phyloP scores from a whole-genome alignment of 768 basidiomycete species.

The Tremella fuciformis region DNA sequence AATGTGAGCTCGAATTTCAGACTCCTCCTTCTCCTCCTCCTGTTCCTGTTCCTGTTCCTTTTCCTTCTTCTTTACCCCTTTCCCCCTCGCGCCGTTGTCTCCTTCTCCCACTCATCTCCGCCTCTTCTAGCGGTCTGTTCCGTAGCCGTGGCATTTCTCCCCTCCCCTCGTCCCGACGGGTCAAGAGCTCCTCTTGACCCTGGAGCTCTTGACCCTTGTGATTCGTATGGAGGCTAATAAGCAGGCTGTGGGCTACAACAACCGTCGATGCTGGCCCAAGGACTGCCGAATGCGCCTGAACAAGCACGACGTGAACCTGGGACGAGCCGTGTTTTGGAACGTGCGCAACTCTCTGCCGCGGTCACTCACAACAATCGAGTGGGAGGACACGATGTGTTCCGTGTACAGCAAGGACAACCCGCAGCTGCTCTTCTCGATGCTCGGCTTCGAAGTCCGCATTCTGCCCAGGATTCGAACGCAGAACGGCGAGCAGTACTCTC shows the following conservation, averaged over 20 bases:
- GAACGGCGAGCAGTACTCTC: slow-evolving; percentile 93
- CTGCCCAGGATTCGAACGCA: slow-evolving; percentile 92
- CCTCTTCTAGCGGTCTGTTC: no score
- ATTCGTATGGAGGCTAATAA: no score
- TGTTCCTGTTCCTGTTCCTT: no score
- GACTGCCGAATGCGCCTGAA: slow-evolving; percentile 98
- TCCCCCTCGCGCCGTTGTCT: not conserved
- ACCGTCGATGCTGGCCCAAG: slow-evolving; percentile 98
- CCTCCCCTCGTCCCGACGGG: no score
- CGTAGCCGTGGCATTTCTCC: no score
- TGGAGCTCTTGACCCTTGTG: no score
- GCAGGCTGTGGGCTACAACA: slow-evolving; percentile 72
- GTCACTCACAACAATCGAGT: slow-evolving; percentile 95
- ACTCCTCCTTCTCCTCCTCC: no score
- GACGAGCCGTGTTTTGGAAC: slow-evolving; percentile 98
- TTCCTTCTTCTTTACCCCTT: no score
- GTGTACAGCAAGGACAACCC: slow-evolving; percentile 98
- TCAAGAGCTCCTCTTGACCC: no score
- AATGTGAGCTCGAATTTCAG: slow-evolving; percentile 62
- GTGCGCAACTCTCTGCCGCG: slow-evolving; percentile 94
- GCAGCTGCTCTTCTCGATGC: slow-evolving; percentile 96
- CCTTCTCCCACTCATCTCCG: no score
- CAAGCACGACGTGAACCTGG: slow-evolving; percentile 98
- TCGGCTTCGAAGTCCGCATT: slow-evolving; percentile 97
- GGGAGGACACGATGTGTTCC: slow-evolving; percentile 96